Evolutionary conservation across 1,284 basidiomycete species (phyloP).

Genomic region (Farysia itapuensis): DNA sequence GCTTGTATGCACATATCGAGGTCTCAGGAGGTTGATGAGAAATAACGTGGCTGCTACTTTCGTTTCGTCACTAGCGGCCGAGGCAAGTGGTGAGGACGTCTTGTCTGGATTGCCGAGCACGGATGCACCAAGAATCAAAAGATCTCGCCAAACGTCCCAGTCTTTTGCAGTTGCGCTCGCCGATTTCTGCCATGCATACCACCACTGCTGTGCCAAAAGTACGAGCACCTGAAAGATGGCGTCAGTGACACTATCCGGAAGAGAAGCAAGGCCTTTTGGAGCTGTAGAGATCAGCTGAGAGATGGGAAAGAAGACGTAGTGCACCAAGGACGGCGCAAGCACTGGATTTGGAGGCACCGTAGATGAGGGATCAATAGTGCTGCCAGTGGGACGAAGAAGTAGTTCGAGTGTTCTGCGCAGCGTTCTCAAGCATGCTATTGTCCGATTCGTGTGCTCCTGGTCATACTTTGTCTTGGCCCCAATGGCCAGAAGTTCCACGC

Average conservation of each 20-base stretch:
- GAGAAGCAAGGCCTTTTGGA: slow-evolving; percentile 16
- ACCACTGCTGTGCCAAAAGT: slow-evolving; percentile 47
- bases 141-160: slow-evolving; percentile 52
- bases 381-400: too few relatives aligned
- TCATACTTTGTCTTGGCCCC: not conserved
- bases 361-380: too few relatives aligned
- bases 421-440: slow-evolving; percentile 4
- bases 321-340: slow-evolving; percentile 37
- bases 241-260: slow-evolving; percentile 37
- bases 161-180: slow-evolving; percentile 5
- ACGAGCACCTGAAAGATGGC: slow-evolving; percentile 21
- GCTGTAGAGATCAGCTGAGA: slow-evolving; percentile 43
- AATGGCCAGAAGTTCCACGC: slow-evolving; percentile 40
- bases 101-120: slow-evolving; percentile 11
- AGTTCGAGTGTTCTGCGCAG: slow-evolving; percentile 8
- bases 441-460: slow-evolving; percentile 2
- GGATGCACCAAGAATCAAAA: slow-evolving; percentile 42
- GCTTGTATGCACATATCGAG: slow-evolving; percentile 8
- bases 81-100: not conserved
- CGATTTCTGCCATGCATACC: slow-evolving; percentile 46
- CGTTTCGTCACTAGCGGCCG: slow-evolving; percentile 19
- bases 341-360: not conserved
- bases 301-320: slow-evolving; percentile 55
- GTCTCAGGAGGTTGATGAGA: slow-evolving; percentile 25
- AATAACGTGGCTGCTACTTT: slow-evolving; percentile 25